Percentiles rank a stretch among this genome's conserved stretches.
phyloP scores from a whole-genome alignment of 495 filamentous ascomycete species.

The Parachaetomium inaequale region DNA sequence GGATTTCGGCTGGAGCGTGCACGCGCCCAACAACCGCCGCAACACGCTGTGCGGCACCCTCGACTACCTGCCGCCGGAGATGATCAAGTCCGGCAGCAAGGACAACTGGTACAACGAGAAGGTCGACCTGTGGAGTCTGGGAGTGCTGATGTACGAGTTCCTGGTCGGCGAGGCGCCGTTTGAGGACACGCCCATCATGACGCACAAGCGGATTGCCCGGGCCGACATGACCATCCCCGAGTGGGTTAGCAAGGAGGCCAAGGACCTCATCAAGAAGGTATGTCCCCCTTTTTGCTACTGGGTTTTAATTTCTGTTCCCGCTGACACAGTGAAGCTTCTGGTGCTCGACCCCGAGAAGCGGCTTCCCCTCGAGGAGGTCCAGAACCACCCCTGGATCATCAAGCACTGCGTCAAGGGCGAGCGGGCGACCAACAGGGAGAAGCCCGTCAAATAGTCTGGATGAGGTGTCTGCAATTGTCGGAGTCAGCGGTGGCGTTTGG shows the following conservation, averaged over 20 bases:
- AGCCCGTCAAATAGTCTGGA: slow-evolving; percentile 27
- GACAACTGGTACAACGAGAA: slow-evolving; percentile 91
- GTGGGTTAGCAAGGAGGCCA: slow-evolving; percentile 87
- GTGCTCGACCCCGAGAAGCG: slow-evolving; percentile 93
- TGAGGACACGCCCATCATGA: slow-evolving; percentile 93
- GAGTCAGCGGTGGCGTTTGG: slow-evolving; percentile 18
- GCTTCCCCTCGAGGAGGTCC: slow-evolving; percentile 82
- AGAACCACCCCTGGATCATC: slow-evolving; percentile 91
- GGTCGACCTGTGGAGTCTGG: slow-evolving; percentile 93
- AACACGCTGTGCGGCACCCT: slow-evolving; percentile 97
- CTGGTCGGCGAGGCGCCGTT: slow-evolving; percentile 94
- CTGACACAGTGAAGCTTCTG: slow-evolving; percentile 59
- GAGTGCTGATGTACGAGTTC: slow-evolving; percentile 95
- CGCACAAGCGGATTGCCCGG: slow-evolving; percentile 80
- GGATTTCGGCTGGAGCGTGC: slow-evolving; percentile 98
- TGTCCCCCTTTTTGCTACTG: slow-evolving; percentile 1
- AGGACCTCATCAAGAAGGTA: slow-evolving; percentile 88
- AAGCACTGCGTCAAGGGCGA: slow-evolving; percentile 91
- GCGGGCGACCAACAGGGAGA: slow-evolving; percentile 52
- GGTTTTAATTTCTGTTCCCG: not conserved
- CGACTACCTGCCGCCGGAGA: slow-evolving; percentile 96
- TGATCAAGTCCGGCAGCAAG: slow-evolving; percentile 75
- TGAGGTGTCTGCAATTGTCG: slow-evolving; percentile 4
- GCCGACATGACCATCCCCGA: slow-evolving; percentile 90
- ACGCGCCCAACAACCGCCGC: slow-evolving; percentile 90